Conservation (phyloP, 1,139 yeast species). For the Starmera stellimalicola region DNA sequence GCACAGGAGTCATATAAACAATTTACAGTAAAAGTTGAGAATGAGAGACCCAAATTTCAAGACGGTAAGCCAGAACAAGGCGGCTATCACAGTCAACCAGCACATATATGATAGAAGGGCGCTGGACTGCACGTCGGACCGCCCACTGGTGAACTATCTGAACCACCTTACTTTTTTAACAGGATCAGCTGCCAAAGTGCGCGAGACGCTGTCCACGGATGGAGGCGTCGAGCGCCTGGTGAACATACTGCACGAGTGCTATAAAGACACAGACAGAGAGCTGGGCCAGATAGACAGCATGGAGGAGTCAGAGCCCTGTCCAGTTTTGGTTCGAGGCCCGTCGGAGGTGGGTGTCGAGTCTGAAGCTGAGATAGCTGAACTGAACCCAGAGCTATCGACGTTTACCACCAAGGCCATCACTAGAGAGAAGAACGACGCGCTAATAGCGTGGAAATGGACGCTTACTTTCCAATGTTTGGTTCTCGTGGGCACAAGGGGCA, state of each 20-base stretch:
- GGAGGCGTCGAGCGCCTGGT: constrained; percentile 90
- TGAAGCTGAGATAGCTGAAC: no score
- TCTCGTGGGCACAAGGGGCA: constrained; percentile 85
- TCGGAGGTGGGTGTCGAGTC: no score
- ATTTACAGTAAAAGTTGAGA: no score
- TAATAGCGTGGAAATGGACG: constrained; percentile 95
- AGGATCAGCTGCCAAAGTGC: constrained; percentile 76
- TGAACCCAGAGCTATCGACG: no score
- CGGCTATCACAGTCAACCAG: constrained; percentile 84
- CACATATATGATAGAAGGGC: constrained; percentile 89
- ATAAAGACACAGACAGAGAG: constrained; percentile 11
- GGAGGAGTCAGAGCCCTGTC: no score
- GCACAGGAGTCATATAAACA: no score
- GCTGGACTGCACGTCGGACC: constrained; percentile 79
- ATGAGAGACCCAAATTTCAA: constrained; percentile 93
- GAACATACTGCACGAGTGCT: constrained; percentile 74
- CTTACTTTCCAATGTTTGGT: constrained; percentile 88
- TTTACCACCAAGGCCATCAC: no score
- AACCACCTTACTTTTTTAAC: constrained; percentile 84
- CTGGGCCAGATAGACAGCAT: no score
- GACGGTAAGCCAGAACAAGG: constrained; percentile 69
- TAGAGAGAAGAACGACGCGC: constrained; percentile 30
- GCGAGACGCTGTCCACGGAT: constrained; percentile 81
- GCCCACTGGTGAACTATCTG: constrained; percentile 84
- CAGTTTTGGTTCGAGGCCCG: no score